Conservation (phyloP, 2,329 filamentous ascomycete species). For the Trichophyton benhamiae region DNA sequence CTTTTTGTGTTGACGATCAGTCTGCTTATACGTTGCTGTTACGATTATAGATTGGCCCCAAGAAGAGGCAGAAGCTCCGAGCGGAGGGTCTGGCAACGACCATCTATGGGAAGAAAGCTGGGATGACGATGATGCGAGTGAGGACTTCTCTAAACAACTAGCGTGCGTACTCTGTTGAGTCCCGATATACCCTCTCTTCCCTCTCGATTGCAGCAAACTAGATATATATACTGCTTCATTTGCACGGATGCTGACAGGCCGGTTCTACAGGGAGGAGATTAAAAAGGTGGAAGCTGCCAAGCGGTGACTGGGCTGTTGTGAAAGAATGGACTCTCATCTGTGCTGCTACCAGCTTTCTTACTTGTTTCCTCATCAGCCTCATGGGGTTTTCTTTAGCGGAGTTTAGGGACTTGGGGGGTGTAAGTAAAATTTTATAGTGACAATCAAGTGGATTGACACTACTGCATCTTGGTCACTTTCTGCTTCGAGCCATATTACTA, state of each 20-base stretch:
- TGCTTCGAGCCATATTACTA: background rate
- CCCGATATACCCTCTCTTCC: background rate
- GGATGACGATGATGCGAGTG: constrained; percentile 95
- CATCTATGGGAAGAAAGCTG: constrained; percentile 99
- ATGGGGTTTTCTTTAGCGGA: constrained; percentile 1
- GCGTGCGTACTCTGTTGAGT: constrained; percentile 49
- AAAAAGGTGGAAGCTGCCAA: constrained; percentile 69
- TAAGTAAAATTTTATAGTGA: background rate
- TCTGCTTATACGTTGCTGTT: background rate
- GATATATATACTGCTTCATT: background rate
- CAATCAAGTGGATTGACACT: background rate
- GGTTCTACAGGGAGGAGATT: constrained; percentile 54
- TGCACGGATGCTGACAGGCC: background rate
- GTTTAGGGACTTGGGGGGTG: constrained; percentile 1
- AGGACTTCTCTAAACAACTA: constrained; percentile 90
- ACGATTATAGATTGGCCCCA: constrained; percentile 65
- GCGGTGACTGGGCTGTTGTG: constrained; percentile 7
- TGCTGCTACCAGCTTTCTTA: background rate
- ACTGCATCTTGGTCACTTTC: background rate
- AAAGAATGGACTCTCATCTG: background rate
- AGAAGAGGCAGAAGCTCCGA: constrained; percentile 70
- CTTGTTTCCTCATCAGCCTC: background rate
- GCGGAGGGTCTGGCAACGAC: constrained; percentile 46
- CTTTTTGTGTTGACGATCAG: background rate
- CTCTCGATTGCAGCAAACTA: no score